Conservation (phyloP, 1,284 basidiomycete species). For the Malassezia sympodialis region DNA sequence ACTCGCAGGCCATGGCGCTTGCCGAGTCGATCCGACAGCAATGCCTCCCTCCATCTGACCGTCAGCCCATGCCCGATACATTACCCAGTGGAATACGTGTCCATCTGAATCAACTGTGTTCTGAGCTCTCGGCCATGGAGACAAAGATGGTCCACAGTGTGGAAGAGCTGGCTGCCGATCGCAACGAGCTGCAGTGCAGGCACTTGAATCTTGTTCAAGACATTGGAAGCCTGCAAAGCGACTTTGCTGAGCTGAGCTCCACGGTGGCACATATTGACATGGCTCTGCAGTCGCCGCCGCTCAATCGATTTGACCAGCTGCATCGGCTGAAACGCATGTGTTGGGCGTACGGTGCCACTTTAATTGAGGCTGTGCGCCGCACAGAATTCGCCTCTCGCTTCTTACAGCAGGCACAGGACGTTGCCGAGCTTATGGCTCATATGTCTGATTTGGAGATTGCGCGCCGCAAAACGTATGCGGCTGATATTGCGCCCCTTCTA, state of each 20-base stretch:
- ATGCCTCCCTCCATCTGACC: conserved; percentile 8
- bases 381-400: conserved; percentile 60
- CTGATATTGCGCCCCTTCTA: conserved; percentile 25
- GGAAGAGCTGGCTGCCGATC: conserved; percentile 33
- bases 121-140: conserved; percentile 25
- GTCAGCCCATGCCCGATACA: neutral
- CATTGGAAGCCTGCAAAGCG: conserved; percentile 44
- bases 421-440: conserved; percentile 46
- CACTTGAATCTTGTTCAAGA: conserved; percentile 38
- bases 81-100: conserved; percentile 12
- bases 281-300: conserved; percentile 26
- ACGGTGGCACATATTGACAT: conserved; percentile 32
- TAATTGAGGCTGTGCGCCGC: conserved; percentile 78
- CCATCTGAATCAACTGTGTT: conserved; percentile 16
- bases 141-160: conserved; percentile 30
- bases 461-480: conserved; percentile 27
- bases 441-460: conserved; percentile 30
- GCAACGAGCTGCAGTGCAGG: conserved; percentile 39
- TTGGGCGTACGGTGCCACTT: conserved; percentile 82
- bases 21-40: conserved; percentile 3
- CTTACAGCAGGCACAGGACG: conserved; percentile 28
- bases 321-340: conserved; percentile 77
- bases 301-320: conserved; percentile 76
- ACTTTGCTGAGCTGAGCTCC: conserved; percentile 34
- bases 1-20: neutral